Percentiles rank a stretch among this genome's conserved stretches.
These are phyloP conservation scores for Colletotrichum sp. DNA, from an alignment of 2,329 filamentous ascomycete species.

Conservation along the genomic window DNA sequence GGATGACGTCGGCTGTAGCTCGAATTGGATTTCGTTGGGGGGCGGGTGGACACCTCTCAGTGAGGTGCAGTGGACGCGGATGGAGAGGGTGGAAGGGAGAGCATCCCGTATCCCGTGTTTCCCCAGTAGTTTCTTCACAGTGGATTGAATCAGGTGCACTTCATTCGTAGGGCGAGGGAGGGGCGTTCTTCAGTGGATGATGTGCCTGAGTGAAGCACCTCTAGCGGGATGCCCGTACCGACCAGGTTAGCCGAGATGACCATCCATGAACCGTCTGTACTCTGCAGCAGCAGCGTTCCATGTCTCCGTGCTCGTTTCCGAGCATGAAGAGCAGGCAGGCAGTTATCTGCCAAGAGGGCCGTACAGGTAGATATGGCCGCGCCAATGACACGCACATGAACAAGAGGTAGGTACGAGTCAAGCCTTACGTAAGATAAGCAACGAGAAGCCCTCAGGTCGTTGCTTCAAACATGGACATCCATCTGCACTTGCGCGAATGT, in stretches of 20 bases:
- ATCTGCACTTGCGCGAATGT: not conserved
- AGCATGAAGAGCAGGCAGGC: not conserved
- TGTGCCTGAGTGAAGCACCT: not conserved
- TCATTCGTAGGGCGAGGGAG: not conserved
- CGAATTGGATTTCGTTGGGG: constrained; percentile 19
- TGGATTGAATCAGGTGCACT: not conserved
- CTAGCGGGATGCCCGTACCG: not conserved
- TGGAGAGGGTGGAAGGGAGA: not conserved
- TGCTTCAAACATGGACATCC: not conserved
- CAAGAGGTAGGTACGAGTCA: not conserved
- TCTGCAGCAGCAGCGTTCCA: not conserved
- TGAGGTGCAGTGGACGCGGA: not conserved
- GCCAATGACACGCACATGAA: not conserved
- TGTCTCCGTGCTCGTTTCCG: not conserved
- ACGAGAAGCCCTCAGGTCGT: not conserved
- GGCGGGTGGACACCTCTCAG: not conserved
- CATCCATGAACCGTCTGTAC: not conserved
- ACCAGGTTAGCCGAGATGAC: not conserved
- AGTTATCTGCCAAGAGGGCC: not conserved
- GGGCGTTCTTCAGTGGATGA: constrained; percentile 13
- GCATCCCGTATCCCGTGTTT: not conserved
- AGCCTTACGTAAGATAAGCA: not conserved
- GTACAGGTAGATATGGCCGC: not conserved
- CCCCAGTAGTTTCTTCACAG: not conserved
- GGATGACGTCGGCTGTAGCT: constrained; percentile 19